Evolutionary conservation across 352 stramenopile genomes (phyloP).

Genomic region (Globisporangium solare): DNA sequence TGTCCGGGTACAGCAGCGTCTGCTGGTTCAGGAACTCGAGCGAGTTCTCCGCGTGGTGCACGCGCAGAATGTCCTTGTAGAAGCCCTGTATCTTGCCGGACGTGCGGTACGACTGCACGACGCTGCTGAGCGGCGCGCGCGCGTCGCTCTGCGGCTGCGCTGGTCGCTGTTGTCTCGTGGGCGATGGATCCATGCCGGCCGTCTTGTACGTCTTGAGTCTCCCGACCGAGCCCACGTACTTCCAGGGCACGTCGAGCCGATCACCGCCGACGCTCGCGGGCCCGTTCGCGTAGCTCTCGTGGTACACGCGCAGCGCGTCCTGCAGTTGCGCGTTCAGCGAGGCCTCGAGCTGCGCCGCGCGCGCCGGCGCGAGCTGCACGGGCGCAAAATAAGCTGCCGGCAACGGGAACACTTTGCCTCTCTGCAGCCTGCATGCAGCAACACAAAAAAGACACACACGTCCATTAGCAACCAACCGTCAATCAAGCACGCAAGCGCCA

Average conservation of each 20-base stretch:
- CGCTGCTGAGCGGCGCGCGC: conserved; percentile 6
- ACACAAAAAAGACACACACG: no score
- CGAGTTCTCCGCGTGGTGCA: conserved; percentile 30
- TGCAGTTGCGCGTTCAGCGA: conserved; percentile 45
- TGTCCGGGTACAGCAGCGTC: conserved; percentile 37
- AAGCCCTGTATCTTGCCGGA: conserved; percentile 46
- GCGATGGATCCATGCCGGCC: conserved; percentile 20
- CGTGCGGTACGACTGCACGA: conserved; percentile 35
- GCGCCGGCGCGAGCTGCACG: conserved; percentile 25
- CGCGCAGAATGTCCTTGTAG: conserved; percentile 43
- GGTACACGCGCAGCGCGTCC: conserved; percentile 31
- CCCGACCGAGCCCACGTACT: conserved; percentile 26
- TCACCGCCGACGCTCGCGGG: conserved; percentile 13
- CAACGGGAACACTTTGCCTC: conserved; percentile 3
- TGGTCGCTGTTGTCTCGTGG: background rate
- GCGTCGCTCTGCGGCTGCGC: conserved; percentile 1
- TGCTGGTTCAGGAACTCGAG: conserved; percentile 38
- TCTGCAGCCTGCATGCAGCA: no score
- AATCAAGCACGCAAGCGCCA: no score
- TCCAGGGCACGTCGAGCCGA: conserved; percentile 36
- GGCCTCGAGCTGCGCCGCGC: conserved; percentile 24
- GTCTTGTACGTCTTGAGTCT: conserved; percentile 41
- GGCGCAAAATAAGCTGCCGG: conserved; percentile 15
- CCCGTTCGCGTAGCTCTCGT: conserved; percentile 15
- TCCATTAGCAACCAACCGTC: no score